Conservation (phyloP, 192 early-diverging fungal species). For the Coemansia sp. region DNA sequence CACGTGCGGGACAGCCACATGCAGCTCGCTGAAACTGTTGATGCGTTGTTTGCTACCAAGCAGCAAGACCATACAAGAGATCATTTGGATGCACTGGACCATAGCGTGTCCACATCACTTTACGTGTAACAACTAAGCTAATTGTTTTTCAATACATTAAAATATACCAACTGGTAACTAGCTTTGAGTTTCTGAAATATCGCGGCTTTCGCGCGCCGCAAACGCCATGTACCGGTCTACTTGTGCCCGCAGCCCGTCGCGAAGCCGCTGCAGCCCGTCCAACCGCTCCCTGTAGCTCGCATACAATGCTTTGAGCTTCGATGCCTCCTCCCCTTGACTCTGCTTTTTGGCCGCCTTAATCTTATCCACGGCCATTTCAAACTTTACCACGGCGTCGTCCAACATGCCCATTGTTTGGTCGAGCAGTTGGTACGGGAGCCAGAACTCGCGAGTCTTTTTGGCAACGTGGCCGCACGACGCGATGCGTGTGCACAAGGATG, state of each 20-base stretch:
- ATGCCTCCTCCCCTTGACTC: background rate
- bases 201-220: constrained; percentile 43
- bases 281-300: constrained; percentile 39
- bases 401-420: constrained; percentile 46
- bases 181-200: constrained; percentile 12
- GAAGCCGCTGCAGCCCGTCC: constrained; percentile 24
- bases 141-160: background rate
- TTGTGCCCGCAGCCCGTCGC: constrained; percentile 13
- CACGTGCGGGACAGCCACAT: constrained; percentile 14
- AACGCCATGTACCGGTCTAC: constrained; percentile 42
- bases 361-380: constrained; percentile 36
- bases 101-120: constrained; percentile 22
- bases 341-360: constrained; percentile 33
- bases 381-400: constrained; percentile 34
- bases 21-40: constrained; percentile 8
- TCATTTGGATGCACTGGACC: constrained; percentile 6
- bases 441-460: constrained; percentile 41
- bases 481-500: constrained; percentile 13
- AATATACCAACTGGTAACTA: too few species aligned
- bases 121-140: constrained; percentile 26
- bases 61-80: background rate
- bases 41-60: constrained; percentile 25
- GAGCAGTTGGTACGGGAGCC: constrained; percentile 49
- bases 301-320: constrained; percentile 21
- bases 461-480: background rate